Conservation (phyloP, 257 asterid genomes). For the Nicotiana undulata region DNA sequence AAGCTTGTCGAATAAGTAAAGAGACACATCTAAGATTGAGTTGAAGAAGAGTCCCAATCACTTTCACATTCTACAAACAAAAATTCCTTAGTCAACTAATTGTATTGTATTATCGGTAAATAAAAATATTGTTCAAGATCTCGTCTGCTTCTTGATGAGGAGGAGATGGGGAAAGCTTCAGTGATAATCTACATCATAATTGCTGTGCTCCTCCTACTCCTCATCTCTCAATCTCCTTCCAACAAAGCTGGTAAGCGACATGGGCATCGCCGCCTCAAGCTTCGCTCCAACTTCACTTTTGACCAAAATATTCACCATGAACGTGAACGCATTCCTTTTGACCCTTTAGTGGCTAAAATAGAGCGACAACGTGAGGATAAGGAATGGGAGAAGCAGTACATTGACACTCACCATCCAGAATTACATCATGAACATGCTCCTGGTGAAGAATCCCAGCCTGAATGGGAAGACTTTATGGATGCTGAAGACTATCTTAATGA, state of each 20-base stretch:
- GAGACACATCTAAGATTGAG: neutral
- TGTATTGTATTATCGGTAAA: neutral
- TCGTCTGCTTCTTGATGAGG: slow-evolving; percentile 22
- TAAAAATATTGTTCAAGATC: too few relatives aligned
- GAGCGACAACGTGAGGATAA: slow-evolving; percentile 78
- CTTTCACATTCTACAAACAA: neutral
- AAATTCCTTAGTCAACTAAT: neutral
- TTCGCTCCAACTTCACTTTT: slow-evolving; percentile 84
- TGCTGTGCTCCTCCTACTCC: slow-evolving; percentile 50
- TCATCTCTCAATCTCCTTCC: slow-evolving; percentile 61
- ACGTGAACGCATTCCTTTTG: slow-evolving; percentile 52
- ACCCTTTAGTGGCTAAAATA: slow-evolving; percentile 76
- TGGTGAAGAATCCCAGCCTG: slow-evolving; percentile 65
- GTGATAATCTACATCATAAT: slow-evolving; percentile 57
- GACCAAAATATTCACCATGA: neutral
- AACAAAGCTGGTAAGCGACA: slow-evolving; percentile 26
- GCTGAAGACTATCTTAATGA: slow-evolving; percentile 91
- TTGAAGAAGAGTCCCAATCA: neutral
- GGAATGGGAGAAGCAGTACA: slow-evolving; percentile 65
- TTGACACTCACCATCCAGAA: slow-evolving; percentile 42
- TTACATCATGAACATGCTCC: slow-evolving; percentile 32
- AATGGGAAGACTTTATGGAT: slow-evolving; percentile 87
- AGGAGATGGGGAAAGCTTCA: slow-evolving; percentile 67
- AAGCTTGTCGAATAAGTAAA: neutral
- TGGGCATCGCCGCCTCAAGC: slow-evolving; percentile 82